These are phyloP conservation scores for Aspergillus calidoustus DNA, from an alignment of 2,329 filamentous ascomycete genomes.

Conservation along the genomic window DNA sequence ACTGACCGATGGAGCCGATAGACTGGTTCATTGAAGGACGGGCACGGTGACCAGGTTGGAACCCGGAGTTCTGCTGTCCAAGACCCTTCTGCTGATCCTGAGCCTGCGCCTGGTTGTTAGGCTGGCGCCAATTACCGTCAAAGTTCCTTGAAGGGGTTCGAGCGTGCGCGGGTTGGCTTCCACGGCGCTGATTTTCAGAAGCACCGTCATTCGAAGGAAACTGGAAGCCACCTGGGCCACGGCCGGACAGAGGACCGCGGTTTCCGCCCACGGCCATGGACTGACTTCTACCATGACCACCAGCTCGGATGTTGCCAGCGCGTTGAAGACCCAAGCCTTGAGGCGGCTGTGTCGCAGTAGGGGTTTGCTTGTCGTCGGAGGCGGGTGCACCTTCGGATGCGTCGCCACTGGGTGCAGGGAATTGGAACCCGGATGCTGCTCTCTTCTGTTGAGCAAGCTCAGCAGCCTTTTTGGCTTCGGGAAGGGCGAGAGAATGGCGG, in stretches of 20 bases:
- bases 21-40: constrained; percentile 87
- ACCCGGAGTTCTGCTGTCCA: constrained; percentile 71
- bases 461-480: constrained; percentile 96
- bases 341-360: constrained; percentile 55
- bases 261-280: constrained; percentile 62
- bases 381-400: constrained; percentile 60
- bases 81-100: constrained; percentile 63
- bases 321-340: constrained; percentile 68
- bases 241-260: constrained; percentile 65
- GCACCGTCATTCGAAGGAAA: constrained; percentile 64
- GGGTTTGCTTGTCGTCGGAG: constrained; percentile 53
- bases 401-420: constrained; percentile 72
- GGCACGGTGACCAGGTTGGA: constrained; percentile 89
- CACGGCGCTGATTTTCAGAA: constrained; percentile 74
- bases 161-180: constrained; percentile 74
- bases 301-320: constrained; percentile 86
- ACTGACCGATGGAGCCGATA: constrained; percentile 78
- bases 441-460: constrained; percentile 96
- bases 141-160: constrained; percentile 90
- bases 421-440: constrained; percentile 92
- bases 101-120: constrained; percentile 57
- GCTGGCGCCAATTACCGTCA: constrained; percentile 96
- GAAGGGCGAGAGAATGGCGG: constrained; percentile 90
- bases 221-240: constrained; percentile 74
- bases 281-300: constrained; percentile 59